Percentiles rank a stretch among this genome's conserved stretches.
These are phyloP conservation scores for Fusarium sp. DNA, from an alignment of 2,329 filamentous ascomycete species.

Conservation along the genomic window DNA sequence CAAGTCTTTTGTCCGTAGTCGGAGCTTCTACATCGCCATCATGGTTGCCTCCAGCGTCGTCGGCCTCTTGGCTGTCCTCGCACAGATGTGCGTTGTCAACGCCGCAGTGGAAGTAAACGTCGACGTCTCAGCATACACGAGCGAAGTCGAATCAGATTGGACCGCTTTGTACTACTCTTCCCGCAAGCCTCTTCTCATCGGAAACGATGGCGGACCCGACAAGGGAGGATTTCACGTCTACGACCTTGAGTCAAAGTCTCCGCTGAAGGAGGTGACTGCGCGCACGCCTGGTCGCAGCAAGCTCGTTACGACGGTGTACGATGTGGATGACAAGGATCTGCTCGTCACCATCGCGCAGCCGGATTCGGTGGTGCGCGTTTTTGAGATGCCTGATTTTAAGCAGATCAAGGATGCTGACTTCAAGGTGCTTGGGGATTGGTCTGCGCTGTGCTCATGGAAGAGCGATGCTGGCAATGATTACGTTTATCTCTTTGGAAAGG, in stretches of 20 bases:
- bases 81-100: constrained; percentile 28
- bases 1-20: not conserved
- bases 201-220: constrained; percentile 58
- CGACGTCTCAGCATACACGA: constrained; percentile 50
- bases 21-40: constrained; percentile 20
- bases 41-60: constrained; percentile 39
- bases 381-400: constrained; percentile 48
- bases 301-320: constrained; percentile 55
- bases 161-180: constrained; percentile 55
- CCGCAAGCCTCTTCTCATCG: constrained; percentile 53
- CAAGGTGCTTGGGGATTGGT: constrained; percentile 59
- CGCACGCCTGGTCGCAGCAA: constrained; percentile 58
- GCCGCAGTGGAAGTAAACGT: constrained; percentile 41
- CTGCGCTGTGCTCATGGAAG: constrained; percentile 59
- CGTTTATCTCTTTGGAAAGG: constrained; percentile 60
- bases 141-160: constrained; percentile 56
- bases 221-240: constrained; percentile 58
- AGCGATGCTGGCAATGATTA: constrained; percentile 56
- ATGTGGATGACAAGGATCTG: constrained; percentile 51
- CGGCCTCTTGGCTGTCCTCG: constrained; percentile 32
- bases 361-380: constrained; percentile 57
- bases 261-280: constrained; percentile 48
- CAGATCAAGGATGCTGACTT: constrained; percentile 48
- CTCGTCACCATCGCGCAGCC: constrained; percentile 57
- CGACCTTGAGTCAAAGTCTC: constrained; percentile 45